Percentiles rank a stretch among this genome's conserved stretches.
Conservation (phyloP, 768 basidiomycete species). For the Naganishia antarctica region DNA sequence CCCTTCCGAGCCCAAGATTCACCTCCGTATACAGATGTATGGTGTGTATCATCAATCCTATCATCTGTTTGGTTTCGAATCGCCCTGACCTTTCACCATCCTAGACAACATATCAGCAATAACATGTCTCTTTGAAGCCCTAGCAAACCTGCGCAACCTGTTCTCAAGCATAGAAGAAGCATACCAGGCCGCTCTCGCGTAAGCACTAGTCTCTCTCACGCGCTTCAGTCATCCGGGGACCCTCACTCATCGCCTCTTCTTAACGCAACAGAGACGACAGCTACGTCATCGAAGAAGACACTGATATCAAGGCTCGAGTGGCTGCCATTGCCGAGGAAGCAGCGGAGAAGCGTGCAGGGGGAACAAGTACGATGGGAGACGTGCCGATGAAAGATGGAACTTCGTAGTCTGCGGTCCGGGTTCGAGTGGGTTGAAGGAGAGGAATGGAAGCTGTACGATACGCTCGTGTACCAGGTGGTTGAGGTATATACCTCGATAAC, state of each 20-base stretch:
- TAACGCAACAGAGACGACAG: conserved; percentile 32
- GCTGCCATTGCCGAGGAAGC: conserved; percentile 28
- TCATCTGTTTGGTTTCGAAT: neutral
- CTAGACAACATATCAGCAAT: conserved; percentile 82
- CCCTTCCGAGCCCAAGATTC: conserved; percentile 93
- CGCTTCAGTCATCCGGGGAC: neutral
- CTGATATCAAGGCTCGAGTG: conserved; percentile 40
- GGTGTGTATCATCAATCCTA: conserved; percentile 59
- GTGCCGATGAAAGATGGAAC: conserved; percentile 11
- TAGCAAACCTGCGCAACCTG: conserved; percentile 71
- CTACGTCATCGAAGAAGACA: conserved; percentile 41
- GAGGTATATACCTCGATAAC: too few species aligned
- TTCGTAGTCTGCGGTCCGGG: neutral
- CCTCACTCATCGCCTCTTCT: neutral
- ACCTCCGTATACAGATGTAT: conserved; percentile 99
- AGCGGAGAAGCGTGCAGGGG: conserved; percentile 10
- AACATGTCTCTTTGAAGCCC: conserved; percentile 68
- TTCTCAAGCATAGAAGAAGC: conserved; percentile 66
- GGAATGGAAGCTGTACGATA: too few species aligned
- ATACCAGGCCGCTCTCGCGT: conserved; percentile 55
- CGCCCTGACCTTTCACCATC: neutral
- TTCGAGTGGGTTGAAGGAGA: neutral
- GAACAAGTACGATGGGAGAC: conserved; percentile 1
- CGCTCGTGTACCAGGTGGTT: too few species aligned
- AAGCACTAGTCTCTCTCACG: neutral